Evolutionary conservation across 164 flowering plant species (phyloP).

Genomic region (grape (Vitis vinifera)): ASM3070453v1 NC_081821.1:8547501-8548000

Average conservation of each 20-base stretch:
- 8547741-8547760: slow-evolving; percentile 99
- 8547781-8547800: slow-evolving; percentile 91
- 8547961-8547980: slow-evolving; percentile 3
- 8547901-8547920: not conserved
- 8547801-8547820: slow-evolving; percentile 79
- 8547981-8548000: slow-evolving; percentile 74
- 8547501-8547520: too few species aligned
- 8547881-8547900: not conserved
- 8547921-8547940: not conserved
- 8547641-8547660: not conserved
- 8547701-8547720: slow-evolving; percentile 76
- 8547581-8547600: too few species aligned
- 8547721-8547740: slow-evolving; percentile 93
- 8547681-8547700: slow-evolving; percentile 77
- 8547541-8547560: too few species aligned
- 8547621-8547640: too few species aligned
- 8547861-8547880: not conserved
- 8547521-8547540: too few species aligned
- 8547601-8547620: too few species aligned
- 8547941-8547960: not conserved
- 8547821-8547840: slow-evolving; percentile 71
- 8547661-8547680: not conserved
- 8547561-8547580: too few species aligned
- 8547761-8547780: slow-evolving; percentile 85
- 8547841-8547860: slow-evolving; percentile 4